phyloP scores from a whole-genome alignment of 441 rosid species.

The Adansonia grandidieri region DNA sequence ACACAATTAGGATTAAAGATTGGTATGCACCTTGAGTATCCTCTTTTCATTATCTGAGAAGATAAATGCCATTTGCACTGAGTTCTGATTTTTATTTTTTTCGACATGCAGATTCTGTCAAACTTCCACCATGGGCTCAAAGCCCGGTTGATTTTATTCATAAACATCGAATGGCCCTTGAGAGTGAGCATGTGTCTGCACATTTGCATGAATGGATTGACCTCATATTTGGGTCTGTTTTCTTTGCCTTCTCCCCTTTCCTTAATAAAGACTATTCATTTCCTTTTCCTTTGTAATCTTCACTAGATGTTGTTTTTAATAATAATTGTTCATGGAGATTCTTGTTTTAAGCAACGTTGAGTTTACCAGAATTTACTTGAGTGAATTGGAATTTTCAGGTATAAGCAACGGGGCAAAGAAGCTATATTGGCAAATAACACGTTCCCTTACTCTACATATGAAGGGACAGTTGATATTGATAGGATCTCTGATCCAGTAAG shows the following conservation, averaged over 20 bases:
- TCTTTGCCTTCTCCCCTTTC: conserved; percentile 21
- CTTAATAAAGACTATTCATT: conserved; percentile 21
- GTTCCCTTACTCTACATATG: conserved; percentile 95
- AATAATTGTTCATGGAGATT: conserved; percentile 12
- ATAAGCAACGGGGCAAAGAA: conserved; percentile 98
- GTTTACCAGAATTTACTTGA: conserved; percentile 20
- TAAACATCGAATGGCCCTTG: conserved; percentile 94
- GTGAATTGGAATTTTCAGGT: conserved; percentile 58
- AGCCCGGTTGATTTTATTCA: conserved; percentile 92
- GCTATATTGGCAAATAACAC: conserved; percentile 93
- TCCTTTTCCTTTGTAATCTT: conserved; percentile 24
- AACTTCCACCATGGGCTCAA: conserved; percentile 97
- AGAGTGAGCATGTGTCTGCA: conserved; percentile 92
- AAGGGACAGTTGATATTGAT: conserved; percentile 93
- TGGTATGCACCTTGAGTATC: conserved; percentile 55
- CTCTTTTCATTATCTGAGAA: conserved; percentile 28
- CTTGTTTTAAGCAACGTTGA: not conserved
- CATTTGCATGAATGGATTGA: conserved; percentile 99
- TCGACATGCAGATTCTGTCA: conserved; percentile 73
- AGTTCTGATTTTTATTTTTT: conserved; percentile 29
- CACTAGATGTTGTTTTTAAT: not conserved
- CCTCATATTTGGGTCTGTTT: conserved; percentile 91
- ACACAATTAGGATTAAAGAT: conserved; percentile 88
- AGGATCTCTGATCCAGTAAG: conserved; percentile 91
- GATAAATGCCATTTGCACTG: conserved; percentile 19